phyloP scores from a whole-genome alignment of 345 rosid species.

The Boechera divaricarpa region DNA sequence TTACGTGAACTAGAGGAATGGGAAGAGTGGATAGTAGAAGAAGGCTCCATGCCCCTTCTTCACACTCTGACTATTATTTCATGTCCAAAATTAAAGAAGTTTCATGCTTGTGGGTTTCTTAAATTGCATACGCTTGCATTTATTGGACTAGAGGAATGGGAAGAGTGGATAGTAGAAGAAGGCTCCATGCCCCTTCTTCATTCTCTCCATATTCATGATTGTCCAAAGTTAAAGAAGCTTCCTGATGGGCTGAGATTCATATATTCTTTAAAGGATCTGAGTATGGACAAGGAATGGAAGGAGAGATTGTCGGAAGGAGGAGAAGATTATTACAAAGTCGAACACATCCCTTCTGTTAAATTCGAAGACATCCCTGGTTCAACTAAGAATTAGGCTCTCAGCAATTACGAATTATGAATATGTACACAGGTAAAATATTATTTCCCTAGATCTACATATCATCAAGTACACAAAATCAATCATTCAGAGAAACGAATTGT shows the following conservation, averaged over 20 bases:
- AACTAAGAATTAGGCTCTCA: too few relatives aligned
- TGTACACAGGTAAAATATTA: too few relatives aligned
- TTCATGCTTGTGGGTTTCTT: slow-evolving; percentile 9
- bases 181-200: too few relatives aligned
- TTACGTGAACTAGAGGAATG: neutral
- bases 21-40: slow-evolving; percentile 31
- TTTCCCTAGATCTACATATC: too few relatives aligned
- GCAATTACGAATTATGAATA: too few relatives aligned
- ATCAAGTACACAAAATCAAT: too few relatives aligned
- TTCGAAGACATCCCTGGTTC: too few relatives aligned
- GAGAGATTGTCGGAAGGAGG: slow-evolving; percentile 28
- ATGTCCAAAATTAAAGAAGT: slow-evolving; percentile 32
- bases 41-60: slow-evolving; percentile 43
- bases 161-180: neutral
- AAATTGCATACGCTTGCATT: too few relatives aligned
- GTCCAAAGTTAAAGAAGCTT: neutral
- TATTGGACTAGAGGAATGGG: neutral
- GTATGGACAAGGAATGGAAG: too few relatives aligned
- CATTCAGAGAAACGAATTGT: too few relatives aligned
- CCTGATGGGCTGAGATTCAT: slow-evolving; percentile 36
- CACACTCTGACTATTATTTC: slow-evolving; percentile 33
- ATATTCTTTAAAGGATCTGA: slow-evolving; percentile 32
- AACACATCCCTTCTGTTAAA: slow-evolving; percentile 39
- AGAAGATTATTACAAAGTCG: slow-evolving; percentile 48
- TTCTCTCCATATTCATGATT: too few relatives aligned